A percentile compares a stretch with the other conserved stretches of the same genome.
Evolutionary conservation across 148 eudicot genomes (phyloP).

Genomic region (Gaultheria prostrata): DNA sequence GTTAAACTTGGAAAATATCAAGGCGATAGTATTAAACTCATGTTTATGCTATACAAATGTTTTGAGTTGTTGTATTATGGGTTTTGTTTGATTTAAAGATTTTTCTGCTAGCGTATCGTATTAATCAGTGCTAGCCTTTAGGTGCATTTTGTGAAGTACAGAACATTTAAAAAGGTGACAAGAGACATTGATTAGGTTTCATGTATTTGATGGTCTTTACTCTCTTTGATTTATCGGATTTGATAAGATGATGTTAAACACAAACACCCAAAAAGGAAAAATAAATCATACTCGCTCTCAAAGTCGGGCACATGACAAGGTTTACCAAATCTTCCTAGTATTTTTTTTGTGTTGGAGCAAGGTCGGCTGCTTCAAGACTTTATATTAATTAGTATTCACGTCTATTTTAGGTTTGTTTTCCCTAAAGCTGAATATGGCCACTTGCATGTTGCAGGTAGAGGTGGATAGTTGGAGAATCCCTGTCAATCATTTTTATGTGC

Average conservation of each 20-base stretch:
- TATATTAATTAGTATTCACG: neutral
- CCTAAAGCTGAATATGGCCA: slow-evolving; percentile 1
- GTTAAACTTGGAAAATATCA: neutral
- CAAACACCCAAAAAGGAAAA: neutral
- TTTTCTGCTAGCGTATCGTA: neutral
- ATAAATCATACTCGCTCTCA: neutral
- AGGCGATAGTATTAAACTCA: neutral
- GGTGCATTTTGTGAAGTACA: neutral
- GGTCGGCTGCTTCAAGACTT: neutral
- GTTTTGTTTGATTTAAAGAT: neutral
- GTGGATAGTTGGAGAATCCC: neutral
- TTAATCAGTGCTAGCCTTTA: neutral
- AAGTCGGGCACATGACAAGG: neutral
- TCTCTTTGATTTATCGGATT: neutral
- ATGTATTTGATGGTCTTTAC: neutral
- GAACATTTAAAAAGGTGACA: neutral
- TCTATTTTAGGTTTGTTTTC: neutral
- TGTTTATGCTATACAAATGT: neutral
- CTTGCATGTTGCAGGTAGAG: slow-evolving; percentile 11
- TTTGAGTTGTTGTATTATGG: neutral
- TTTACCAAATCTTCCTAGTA: neutral
- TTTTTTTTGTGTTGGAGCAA: neutral
- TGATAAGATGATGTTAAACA: neutral
- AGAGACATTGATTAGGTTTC: neutral
- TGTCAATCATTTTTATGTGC: neutral